These are phyloP conservation scores for Pleurotus djamor DNA, from an alignment of 768 basidiomycete genomes.

Conservation along the genomic window DNA sequence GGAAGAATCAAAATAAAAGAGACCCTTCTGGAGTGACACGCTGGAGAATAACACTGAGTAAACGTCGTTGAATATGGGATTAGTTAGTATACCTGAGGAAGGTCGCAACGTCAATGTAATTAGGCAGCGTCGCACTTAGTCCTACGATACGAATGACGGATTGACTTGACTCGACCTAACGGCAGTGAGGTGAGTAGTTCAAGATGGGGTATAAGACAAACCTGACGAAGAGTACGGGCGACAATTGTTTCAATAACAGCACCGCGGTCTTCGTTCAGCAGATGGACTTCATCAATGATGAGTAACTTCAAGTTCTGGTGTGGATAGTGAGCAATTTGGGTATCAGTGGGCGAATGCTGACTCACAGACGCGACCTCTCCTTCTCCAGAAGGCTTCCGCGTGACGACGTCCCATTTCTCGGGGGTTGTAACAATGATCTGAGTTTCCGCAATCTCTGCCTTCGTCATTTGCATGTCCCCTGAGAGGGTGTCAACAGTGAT, in stretches of 20 bases:
- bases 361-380: conserved; percentile 92
- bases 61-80: background rate
- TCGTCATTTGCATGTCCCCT: conserved; percentile 97
- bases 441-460: conserved; percentile 89
- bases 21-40: conserved; percentile 79
- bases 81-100: conserved; percentile 68
- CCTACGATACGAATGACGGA: conserved; percentile 96
- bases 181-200: background rate
- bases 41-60: conserved; percentile 33
- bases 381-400: conserved; percentile 94
- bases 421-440: conserved; percentile 99
- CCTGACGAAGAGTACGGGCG: conserved; percentile 90
- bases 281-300: conserved; percentile 97
- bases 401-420: conserved; percentile 99
- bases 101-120: conserved; percentile 94
- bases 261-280: conserved; percentile 96
- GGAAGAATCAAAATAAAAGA: conserved; percentile 98
- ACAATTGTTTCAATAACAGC: conserved; percentile 99
- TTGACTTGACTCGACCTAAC: conserved; percentile 92
- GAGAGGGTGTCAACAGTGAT: conserved; percentile 9
- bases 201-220: conserved; percentile 15
- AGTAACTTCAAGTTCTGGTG: conserved; percentile 84
- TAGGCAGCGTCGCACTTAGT: conserved; percentile 93
- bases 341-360: conserved; percentile 1
- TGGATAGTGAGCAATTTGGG: background rate